phyloP scores from a whole-genome alignment of 78 protist genomes.

The Dictyostelium intermedium region DNA sequence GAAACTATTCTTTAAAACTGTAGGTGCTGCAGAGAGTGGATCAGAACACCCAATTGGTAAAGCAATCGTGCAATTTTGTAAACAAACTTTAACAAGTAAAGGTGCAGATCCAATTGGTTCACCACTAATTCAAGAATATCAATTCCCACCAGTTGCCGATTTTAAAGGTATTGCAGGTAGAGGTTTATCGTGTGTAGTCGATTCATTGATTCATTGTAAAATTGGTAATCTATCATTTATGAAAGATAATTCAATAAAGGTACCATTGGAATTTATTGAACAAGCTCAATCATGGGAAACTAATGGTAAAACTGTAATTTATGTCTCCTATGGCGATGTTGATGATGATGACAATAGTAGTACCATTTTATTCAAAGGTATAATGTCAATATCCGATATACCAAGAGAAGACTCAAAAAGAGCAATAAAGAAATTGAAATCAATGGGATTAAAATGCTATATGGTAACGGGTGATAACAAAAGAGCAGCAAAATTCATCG shows the following conservation, averaged over 20 bases:
- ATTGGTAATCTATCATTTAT: slow-evolving; percentile 71
- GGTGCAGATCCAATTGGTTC: slow-evolving; percentile 6
- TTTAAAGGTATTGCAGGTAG: slow-evolving; percentile 72
- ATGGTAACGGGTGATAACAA: slow-evolving; percentile 95
- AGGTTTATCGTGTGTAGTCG: slow-evolving; percentile 39
- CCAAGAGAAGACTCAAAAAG: slow-evolving; percentile 60
- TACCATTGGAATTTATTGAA: neutral
- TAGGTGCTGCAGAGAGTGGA: slow-evolving; percentile 63
- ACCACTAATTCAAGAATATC: neutral
- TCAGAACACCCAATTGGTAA: slow-evolving; percentile 90
- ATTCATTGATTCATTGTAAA: neutral
- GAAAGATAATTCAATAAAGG: slow-evolving; percentile 45
- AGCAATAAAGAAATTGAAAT: slow-evolving; percentile 53
- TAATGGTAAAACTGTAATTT: slow-evolving; percentile 69
- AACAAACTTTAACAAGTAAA: neutral
- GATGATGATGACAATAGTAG: too few relatives aligned
- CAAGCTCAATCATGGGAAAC: slow-evolving; percentile 54
- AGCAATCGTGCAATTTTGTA: slow-evolving; percentile 71
- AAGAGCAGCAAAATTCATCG: slow-evolving; percentile 59
- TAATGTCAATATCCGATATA: slow-evolving; percentile 56
- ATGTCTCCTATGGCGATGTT: neutral
- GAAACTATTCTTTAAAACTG: slow-evolving; percentile 16
- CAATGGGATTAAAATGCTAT: slow-evolving; percentile 45
- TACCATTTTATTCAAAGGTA: slow-evolving; percentile 30
- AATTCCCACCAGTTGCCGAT: slow-evolving; percentile 25